These are phyloP conservation scores for Leonotis leonurus DNA, from an alignment of 257 asterid species.

Conservation along the genomic window DNA sequence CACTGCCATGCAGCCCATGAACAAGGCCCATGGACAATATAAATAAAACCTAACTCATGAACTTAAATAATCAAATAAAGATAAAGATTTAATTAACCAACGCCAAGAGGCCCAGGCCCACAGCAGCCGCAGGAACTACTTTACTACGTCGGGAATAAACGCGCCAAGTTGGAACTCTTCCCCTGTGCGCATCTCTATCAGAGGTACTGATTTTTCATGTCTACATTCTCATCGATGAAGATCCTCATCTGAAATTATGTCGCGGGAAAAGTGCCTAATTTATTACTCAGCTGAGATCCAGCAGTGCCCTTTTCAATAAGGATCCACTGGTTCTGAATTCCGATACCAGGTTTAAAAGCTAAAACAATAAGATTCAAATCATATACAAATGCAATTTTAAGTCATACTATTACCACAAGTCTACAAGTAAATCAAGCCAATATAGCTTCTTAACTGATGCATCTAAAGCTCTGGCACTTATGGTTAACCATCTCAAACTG, in stretches of 20 bases:
- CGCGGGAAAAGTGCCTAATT: neutral
- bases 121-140: too few relatives aligned
- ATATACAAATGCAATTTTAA: neutral
- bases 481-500: neutral
- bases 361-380: neutral
- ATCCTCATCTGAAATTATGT: neutral
- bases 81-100: too few relatives aligned
- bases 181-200: too few relatives aligned
- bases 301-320: neutral
- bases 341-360: neutral
- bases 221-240: neutral
- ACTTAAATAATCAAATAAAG: too few relatives aligned
- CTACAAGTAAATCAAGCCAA: neutral
- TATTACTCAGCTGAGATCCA: neutral
- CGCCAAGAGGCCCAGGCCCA: too few relatives aligned
- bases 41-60: too few relatives aligned
- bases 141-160: too few relatives aligned
- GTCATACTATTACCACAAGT: neutral
- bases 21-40: too few relatives aligned
- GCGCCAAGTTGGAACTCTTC: too few relatives aligned
- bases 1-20: too few relatives aligned
- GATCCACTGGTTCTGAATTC: neutral
- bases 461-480: neutral
- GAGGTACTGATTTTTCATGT: conserved; percentile 3
- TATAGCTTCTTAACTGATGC: neutral